These are phyloP conservation scores for Annona cherimola DNA, from an alignment of 164 flowering plant species.

Conservation along the genomic window DNA sequence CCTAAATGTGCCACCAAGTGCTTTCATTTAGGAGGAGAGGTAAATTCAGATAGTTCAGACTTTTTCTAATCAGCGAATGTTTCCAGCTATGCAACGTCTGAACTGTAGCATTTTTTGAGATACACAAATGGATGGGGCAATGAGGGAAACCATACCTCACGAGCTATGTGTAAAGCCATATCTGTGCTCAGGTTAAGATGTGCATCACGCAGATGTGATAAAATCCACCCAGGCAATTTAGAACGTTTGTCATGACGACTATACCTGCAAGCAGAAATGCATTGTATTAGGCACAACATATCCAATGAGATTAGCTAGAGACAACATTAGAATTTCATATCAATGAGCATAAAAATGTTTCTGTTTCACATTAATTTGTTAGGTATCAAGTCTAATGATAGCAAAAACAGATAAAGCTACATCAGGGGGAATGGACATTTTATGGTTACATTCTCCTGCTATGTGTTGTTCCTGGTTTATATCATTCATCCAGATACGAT, in stretches of 20 bases:
- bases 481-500: neutral
- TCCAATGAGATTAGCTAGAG: neutral
- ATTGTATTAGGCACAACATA: neutral
- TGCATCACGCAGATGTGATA: constrained; percentile 87
- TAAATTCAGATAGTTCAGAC: too few species aligned
- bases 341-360: neutral
- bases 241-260: constrained; percentile 97
- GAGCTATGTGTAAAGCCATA: constrained; percentile 95
- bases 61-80: too few species aligned
- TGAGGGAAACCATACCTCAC: constrained; percentile 50
- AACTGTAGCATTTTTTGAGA: too few species aligned
- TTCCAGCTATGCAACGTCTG: too few species aligned
- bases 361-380: too few species aligned
- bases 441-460: neutral
- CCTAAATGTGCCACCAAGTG: too few species aligned
- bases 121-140: too few species aligned
- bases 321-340: neutral
- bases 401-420: neutral
- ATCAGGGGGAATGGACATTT: neutral
- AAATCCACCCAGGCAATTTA: constrained; percentile 92
- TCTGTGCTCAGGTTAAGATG: constrained; percentile 95
- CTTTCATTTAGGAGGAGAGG: too few species aligned
- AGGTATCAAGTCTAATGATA: neutral
- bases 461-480: neutral
- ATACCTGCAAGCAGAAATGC: constrained; percentile 44